Evolutionary conservation across 2,329 filamentous ascomycete species (phyloP).

Genomic region (Anthostomella pinea): DNA sequence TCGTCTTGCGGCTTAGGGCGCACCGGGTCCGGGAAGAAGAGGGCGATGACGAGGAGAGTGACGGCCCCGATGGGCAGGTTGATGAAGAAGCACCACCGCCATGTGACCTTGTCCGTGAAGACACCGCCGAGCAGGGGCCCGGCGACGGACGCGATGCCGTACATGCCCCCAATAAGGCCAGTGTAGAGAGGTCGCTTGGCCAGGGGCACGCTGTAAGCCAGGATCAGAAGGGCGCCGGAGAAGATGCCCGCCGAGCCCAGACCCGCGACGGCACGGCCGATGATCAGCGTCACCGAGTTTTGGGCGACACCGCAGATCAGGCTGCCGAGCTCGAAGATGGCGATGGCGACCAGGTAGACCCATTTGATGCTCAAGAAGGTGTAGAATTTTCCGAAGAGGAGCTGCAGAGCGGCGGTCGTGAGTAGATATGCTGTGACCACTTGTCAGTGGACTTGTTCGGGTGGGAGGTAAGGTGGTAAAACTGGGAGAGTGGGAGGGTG

Average conservation of each 20-base stretch:
- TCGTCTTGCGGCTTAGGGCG: conserved; percentile 7
- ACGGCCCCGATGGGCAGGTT: conserved; percentile 19
- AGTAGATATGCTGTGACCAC: conserved; percentile 39
- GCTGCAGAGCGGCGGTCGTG: conserved; percentile 36
- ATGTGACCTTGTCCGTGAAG: conserved; percentile 31
- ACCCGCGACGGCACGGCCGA: conserved; percentile 30
- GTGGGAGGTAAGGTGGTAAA: too few species aligned
- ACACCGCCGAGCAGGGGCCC: conserved; percentile 32
- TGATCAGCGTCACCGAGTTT: conserved; percentile 28
- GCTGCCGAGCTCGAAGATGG: conserved; percentile 40
- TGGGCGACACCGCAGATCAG: conserved; percentile 34
- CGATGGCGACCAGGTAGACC: conserved; percentile 35
- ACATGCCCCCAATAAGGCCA: conserved; percentile 31
- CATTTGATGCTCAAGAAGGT: conserved; percentile 39
- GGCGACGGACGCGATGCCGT: conserved; percentile 39
- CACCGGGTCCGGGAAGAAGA: conserved; percentile 22
- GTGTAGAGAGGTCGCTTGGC: conserved; percentile 23
- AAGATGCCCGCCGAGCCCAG: conserved; percentile 40
- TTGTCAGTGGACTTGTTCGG: too few species aligned
- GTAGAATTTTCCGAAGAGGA: conserved; percentile 38
- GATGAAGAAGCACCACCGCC: conserved; percentile 22
- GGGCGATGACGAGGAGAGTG: conserved; percentile 13
- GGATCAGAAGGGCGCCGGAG: conserved; percentile 38
- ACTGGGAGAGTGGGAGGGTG: too few species aligned
- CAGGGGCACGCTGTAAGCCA: conserved; percentile 30